phyloP scores from a whole-genome alignment of 2,329 filamentous ascomycete species.

The Biscogniauxia mediterranea region DNA sequence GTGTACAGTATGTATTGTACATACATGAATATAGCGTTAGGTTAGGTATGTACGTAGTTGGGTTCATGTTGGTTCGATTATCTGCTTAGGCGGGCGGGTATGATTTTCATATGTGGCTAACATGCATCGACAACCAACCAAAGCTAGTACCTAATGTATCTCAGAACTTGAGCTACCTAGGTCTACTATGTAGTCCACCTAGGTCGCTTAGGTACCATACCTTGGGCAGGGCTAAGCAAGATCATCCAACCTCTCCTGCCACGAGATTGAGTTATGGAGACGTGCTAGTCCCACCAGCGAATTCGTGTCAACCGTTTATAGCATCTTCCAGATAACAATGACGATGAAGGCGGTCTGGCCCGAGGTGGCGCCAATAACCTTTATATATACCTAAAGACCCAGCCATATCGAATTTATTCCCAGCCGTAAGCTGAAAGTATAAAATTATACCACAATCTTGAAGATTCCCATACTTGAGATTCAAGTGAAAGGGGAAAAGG shows the following conservation, averaged over 20 bases:
- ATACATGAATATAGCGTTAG: too few relatives aligned
- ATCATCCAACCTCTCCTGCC: background rate
- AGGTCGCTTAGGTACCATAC: background rate
- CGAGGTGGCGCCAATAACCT: background rate
- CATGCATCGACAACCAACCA: background rate
- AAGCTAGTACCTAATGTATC: background rate
- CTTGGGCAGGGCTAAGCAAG: background rate
- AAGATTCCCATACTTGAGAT: background rate
- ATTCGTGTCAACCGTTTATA: background rate
- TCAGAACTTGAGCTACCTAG: background rate
- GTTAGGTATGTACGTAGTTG: background rate
- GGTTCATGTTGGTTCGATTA: background rate
- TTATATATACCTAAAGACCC: background rate
- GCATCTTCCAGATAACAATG: background rate
- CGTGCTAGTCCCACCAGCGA: background rate
- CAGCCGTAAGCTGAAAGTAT: too few relatives aligned
- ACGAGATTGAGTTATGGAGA: background rate
- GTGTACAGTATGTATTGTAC: too few relatives aligned
- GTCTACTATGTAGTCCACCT: background rate
- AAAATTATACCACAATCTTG: background rate
- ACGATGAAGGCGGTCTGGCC: background rate
- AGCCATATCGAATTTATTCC: background rate
- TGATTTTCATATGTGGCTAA: background rate
- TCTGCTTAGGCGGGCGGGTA: background rate
- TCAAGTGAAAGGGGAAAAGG: too few relatives aligned